Evolutionary conservation across 371 early-diverging fungal species (phyloP).

Genomic region (Rhizopus delemar): DNA sequence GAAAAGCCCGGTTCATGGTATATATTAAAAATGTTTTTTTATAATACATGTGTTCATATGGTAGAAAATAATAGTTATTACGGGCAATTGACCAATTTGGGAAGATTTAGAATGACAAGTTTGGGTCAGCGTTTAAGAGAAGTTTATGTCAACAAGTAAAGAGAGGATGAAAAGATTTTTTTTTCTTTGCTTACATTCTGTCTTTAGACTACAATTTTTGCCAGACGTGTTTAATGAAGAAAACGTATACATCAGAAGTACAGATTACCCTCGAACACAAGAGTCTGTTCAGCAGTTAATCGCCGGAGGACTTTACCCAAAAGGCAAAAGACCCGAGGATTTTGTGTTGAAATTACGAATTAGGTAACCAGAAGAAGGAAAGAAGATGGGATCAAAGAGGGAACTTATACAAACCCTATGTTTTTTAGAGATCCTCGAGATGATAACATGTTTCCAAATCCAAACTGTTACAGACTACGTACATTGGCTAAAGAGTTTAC

Average conservation of each 20-base stretch:
- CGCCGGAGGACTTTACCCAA: conserved; percentile 67
- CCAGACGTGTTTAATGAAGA: conserved; percentile 45
- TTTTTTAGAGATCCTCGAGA: conserved; percentile 38
- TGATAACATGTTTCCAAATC: conserved; percentile 51
- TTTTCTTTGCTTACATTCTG: conserved; percentile 17
- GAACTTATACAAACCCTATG: not conserved
- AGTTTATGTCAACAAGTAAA: conserved; percentile 64
- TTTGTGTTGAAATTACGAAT: conserved; percentile 39
- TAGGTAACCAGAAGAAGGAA: conserved; percentile 29
- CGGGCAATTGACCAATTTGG: conserved; percentile 79
- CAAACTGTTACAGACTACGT: conserved; percentile 44
- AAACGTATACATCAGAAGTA: conserved; percentile 62
- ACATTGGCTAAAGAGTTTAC: conserved; percentile 37
- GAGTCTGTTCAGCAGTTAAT: conserved; percentile 76
- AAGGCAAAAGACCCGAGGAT: conserved; percentile 27
- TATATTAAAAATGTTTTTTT: not conserved
- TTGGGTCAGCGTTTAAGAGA: conserved; percentile 64
- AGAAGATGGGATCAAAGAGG: not conserved
- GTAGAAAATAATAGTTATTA: conserved; percentile 44
- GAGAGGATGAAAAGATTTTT: not conserved
- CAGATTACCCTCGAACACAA: conserved; percentile 71
- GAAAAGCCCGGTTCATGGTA: conserved; percentile 43
- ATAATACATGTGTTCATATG: not conserved
- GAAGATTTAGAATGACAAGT: conserved; percentile 60
- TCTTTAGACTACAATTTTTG: conserved; percentile 40